Conservation (phyloP, 1,284 basidiomycete species). For the Pseudozyma flocculosa region DNA sequence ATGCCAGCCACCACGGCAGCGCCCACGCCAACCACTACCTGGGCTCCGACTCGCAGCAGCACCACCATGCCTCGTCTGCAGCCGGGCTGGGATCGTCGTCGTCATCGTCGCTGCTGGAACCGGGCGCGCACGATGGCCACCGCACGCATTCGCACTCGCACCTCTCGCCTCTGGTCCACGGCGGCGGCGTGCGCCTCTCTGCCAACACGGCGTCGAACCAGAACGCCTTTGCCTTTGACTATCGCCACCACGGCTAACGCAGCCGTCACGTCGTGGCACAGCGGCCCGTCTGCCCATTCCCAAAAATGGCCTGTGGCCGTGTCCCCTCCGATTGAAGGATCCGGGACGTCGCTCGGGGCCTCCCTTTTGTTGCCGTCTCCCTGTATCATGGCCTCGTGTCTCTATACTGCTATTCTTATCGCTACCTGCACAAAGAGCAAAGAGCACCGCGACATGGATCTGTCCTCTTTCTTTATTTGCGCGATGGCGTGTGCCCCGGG, state of each 20-base stretch:
- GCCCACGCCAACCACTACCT: slow-evolving; percentile 22
- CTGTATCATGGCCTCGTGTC: too few species aligned
- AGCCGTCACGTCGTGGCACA: too few species aligned
- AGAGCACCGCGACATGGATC: too few species aligned
- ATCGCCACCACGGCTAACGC: background rate
- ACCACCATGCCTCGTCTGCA: slow-evolving; percentile 25
- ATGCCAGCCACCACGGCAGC: slow-evolving; percentile 11
- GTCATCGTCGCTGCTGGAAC: slow-evolving; percentile 23
- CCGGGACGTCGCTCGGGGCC: too few species aligned
- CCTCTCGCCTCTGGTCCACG: slow-evolving; percentile 26
- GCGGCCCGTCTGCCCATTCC: too few species aligned
- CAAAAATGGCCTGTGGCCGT: too few species aligned
- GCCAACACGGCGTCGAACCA: background rate
- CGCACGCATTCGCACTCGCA: slow-evolving; percentile 13
- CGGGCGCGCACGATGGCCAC: slow-evolving; percentile 9
- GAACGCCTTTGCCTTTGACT: background rate
- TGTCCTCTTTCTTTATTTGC: too few species aligned
- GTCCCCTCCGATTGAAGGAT: too few species aligned
- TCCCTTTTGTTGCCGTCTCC: too few species aligned
- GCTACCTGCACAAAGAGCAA: too few species aligned
- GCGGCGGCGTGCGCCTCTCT: slow-evolving; percentile 12
- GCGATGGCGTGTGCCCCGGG: too few species aligned
- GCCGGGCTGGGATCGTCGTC: slow-evolving; percentile 7
- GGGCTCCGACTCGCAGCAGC: slow-evolving; percentile 22
- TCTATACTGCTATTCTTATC: too few species aligned